Evolutionary conservation across 768 basidiomycete species (phyloP), one percentile per base, ranked within the genome.

Genomic region (Candolleomyces aberdarensis): DNA sequence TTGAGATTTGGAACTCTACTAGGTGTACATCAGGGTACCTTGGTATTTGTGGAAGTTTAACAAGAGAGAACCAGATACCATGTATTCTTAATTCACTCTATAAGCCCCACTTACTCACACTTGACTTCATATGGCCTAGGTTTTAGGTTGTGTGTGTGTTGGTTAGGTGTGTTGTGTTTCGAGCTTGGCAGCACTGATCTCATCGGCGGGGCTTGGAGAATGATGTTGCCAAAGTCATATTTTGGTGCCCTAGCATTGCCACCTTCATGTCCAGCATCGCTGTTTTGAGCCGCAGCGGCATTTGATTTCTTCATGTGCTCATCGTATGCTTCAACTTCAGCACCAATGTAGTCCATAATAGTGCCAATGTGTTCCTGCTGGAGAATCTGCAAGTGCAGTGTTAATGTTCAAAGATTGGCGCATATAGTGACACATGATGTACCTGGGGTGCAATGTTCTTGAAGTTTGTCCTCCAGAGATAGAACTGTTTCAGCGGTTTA

Each of bases 401-500:
- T 26, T 8, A 13, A 47, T 3, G 7, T 13, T 19, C 48, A 47
- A 32, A 22, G 13, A 41, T n/a, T 8, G 31, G 31, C 26, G 10
- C 7, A 48, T 10, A 58, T 13, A 1, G 26, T 2, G 2, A 11
- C 6, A 6, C 6, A 13, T 2, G 22, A 32, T 43, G 3, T 36
- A 58, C 57, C 44, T 58, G 57, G 13, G 20, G 8, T 14, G 22
- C 57, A 5, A 48, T 29, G 20, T 58, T 48, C 26, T 58, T 46
- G 46, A 58, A 58, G 26, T 58, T 58, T 17, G 57, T 58, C 46
- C 39, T 46, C 17, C 20, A 50, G 14, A 8, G 57, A 39, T 58
- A 58, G 26, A 31, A 47, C 11, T 14, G 10, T 44, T 58, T 58
- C n/a, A 58, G 8, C n/a, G 57, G 26, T 20, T 36, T 14, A 14